Evolutionary conservation across 1,284 basidiomycete species (phyloP), one percentile per base, ranked within the genome.

Genomic region (Ganoderma boninense): DNA sequence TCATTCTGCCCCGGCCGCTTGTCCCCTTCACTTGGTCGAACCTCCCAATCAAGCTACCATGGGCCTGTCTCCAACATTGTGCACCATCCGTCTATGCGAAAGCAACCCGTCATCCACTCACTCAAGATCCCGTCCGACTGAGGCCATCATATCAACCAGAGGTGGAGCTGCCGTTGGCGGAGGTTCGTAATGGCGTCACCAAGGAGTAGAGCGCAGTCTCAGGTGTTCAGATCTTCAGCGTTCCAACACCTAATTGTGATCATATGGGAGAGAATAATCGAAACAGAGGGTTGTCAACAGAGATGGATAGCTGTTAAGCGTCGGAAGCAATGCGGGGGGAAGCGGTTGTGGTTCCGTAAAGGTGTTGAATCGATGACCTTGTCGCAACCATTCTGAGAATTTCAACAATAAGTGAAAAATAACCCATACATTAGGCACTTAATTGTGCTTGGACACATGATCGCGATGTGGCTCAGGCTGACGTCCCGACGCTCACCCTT

Each of bases 401-500:
- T 63, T 38, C 32, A 6, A 29, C 16, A 29, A 57, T 56, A 68
- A 62, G 62, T 64, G 1, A 11, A 42, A 62, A 44, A 59, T 32
- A 62, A 49, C n/a, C 1, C 42, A 49, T 59, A 59, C 23, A 14
- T 23, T n/a, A n/a, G 29, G 29, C 29, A 32, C 29, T 32, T 32
- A 32, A 32, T 32, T n/a, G n/a, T 32, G 29, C n/a, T 49, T 23
- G 13, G 49, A 63, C 71, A 73, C 54, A 59, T 73, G 72, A 71
- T 8, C 63, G 69, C 52, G 69, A 64, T 69, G 60, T 67, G n/a
- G n/a, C n/a, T n/a, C n/a, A n/a, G 67, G 67, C 71, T 69, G 56
- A 57, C 56, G 29, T 5, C 29, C 71, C 67, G 56, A 57, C 56
- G 29, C 14, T 32, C 4, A 8, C 32, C 20, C 32, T 32, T 57